Base-by-base conservation (phyloP, 2,329 filamentous ascomycete genomes). In the Aspergillus hiratsukae region DNA sequence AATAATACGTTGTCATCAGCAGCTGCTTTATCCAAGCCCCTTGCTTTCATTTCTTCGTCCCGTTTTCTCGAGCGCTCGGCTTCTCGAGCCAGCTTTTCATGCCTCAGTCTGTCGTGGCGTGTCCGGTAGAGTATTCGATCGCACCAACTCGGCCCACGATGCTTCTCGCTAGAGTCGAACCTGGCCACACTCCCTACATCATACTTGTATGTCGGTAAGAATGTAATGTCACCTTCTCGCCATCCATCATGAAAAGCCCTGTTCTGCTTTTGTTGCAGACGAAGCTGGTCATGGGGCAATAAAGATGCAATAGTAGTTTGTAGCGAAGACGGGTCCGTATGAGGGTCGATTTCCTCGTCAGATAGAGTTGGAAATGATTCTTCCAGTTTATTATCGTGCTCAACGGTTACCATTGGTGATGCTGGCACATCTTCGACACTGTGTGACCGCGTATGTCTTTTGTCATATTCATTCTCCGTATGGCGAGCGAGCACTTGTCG, bases 121-220 rank as follows among this genome's bases (percentile, higher is more conserved):
- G 91, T 94, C 7, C 93, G 83, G 71, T 87, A 99, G 0, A 99
- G 75, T 48, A 99, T 92, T 17, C 94, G 88, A 75, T 99, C 94
- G 71, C 94, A 99, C 93, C 94, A 99, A 69, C 91, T 96, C 2
- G 94, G 94, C 2, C 90, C 88, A 53, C 95, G 84, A 61, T 87
- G 87, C 77, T 99, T 99, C 70, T 97, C 94, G 63, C 92, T 96
- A 0, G 92, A 91, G 75, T 99, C 95, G 70, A 97, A 99, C 29
- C 91, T 83, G 1, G 90, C 90, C 31, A 96, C 85, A 29, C 89
- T 96, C n/a, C 94, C 94, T 28, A 96, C 81, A 67, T 99, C 95
- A 65, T 99, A 99, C 72, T 99, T 99, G 75, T 99, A 99, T 0
- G 94, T 95, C 1, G 94, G 94, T 17, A 97, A 72, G 67, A 99